Conservation (phyloP, 768 basidiomycete species). For the Naematelia encephala region DNA sequence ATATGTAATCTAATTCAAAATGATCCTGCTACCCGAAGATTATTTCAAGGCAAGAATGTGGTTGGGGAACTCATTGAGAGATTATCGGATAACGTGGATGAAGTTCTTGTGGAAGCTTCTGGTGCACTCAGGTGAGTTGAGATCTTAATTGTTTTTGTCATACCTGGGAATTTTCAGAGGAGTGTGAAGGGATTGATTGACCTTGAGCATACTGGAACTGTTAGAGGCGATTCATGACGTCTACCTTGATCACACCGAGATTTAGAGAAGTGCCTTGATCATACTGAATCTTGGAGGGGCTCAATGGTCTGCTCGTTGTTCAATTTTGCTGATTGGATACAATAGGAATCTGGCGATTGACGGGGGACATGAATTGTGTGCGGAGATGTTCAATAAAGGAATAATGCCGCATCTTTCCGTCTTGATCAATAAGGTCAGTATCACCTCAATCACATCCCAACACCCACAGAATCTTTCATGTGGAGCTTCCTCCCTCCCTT, state of each 20-base stretch:
- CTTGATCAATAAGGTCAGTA: slow-evolving; percentile 35
- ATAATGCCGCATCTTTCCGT: slow-evolving; percentile 60
- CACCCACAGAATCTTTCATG: background rate
- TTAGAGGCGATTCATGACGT: too few species aligned
- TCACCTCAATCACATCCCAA: background rate
- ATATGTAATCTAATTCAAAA: slow-evolving; percentile 95
- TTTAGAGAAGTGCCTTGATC: too few species aligned
- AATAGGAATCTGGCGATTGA: slow-evolving; percentile 86
- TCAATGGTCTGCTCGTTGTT: background rate
- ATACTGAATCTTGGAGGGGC: background rate
- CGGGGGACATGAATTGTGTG: slow-evolving; percentile 91
- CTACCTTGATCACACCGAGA: too few species aligned
- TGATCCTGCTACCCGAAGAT: slow-evolving; percentile 82
- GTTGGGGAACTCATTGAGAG: slow-evolving; percentile 80
- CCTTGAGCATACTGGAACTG: too few species aligned
- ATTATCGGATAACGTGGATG: slow-evolving; percentile 84
- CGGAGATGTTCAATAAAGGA: slow-evolving; percentile 96
- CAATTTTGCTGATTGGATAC: background rate
- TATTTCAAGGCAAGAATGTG: slow-evolving; percentile 86
- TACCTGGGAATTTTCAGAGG: too few species aligned
- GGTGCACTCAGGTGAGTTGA: slow-evolving; percentile 80
- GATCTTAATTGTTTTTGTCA: too few species aligned
- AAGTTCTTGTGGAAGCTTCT: slow-evolving; percentile 82
- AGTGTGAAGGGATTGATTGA: too few species aligned
- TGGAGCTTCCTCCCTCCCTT: background rate